These are phyloP conservation scores for Colletotrichum lini DNA, from an alignment of 2,329 filamentous ascomycete species.

Conservation along the genomic window DNA sequence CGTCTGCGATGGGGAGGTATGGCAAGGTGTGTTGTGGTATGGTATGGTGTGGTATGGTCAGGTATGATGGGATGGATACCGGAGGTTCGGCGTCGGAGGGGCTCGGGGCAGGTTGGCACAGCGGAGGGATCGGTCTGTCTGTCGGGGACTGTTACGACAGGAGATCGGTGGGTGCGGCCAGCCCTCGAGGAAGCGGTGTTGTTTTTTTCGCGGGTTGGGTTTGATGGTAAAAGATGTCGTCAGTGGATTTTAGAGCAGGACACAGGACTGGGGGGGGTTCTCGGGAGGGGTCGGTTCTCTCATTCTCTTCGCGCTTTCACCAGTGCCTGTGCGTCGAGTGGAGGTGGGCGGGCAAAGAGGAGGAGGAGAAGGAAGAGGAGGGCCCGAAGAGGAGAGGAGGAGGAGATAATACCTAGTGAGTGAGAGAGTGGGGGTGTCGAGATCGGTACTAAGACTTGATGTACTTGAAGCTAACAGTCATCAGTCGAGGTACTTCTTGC, in stretches of 20 bases:
- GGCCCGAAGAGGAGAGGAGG: neutral
- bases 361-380: neutral
- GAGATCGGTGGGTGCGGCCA: slow-evolving; percentile 40
- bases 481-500: neutral
- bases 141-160: slow-evolving; percentile 40
- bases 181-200: slow-evolving; percentile 40
- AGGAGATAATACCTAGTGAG: neutral
- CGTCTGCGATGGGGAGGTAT: slow-evolving; percentile 6
- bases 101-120: slow-evolving; percentile 34
- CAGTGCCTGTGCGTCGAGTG: slow-evolving; percentile 12
- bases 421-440: no score
- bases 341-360: slow-evolving; percentile 7
- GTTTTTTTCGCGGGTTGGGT: slow-evolving; percentile 36
- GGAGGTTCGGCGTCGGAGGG: slow-evolving; percentile 36
- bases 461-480: no score
- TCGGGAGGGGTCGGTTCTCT: slow-evolving; percentile 39
- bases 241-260: slow-evolving; percentile 40
- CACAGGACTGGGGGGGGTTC: slow-evolving; percentile 20
- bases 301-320: slow-evolving; percentile 10
- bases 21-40: slow-evolving; percentile 1
- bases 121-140: slow-evolving; percentile 39
- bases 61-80: slow-evolving; percentile 20
- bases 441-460: no score
- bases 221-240: slow-evolving; percentile 41
- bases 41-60: neutral